Evolutionary conservation across 139 green algal species (phyloP), one percentile per base, ranked within the genome.

Genomic region (Asterochloris erici): DNA sequence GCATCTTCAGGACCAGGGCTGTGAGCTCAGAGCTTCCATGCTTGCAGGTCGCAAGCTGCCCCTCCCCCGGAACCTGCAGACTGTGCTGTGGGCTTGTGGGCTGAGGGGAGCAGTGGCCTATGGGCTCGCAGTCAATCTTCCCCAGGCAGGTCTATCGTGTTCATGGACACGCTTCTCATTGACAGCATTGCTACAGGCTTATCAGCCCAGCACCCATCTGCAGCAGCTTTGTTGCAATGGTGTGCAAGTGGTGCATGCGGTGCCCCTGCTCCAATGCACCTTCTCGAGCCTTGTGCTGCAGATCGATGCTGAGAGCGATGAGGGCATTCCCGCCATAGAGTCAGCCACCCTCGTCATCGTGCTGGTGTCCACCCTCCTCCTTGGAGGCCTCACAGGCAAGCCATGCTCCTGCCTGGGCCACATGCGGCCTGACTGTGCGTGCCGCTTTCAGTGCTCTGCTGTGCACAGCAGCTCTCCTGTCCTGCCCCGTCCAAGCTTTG

Each of bases 81-180:
- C 63, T 66, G 90, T 95, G 85, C 80, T 95, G 82, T 94, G 90
- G 89, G 79, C 90, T 27, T 84, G 85, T 27, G 92, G 92, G 26
- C 77, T 96, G 78, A 81, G 92, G n/a, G 92, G 92, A 12, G 92
- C 91, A 19, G 91, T 95, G n/a, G 91, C 92, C 9, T 95, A 92
- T 74, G 89, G 86, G 28, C 83, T 93, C 1, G 86, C 87, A 0
- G 78, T 95, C 17, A 93, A 95, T 83, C 87, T 95, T 85, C 91
- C 91, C 11, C 78, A 85, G 38, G 38, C 38, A 54, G 38, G 38
- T 54, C 38, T 54, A 54, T 6, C 38, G 6, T 10, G 6, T 6
- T 6, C 6, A 54, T 54, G 6, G 38, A 54, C 6, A 54, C 38
- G 6, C 38, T 54, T 54, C 38, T 54, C 38, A 54, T n/a, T n/a